Evolutionary conservation across 1,284 basidiomycete species (phyloP).

Genomic region (Mycena citricolor): DNA sequence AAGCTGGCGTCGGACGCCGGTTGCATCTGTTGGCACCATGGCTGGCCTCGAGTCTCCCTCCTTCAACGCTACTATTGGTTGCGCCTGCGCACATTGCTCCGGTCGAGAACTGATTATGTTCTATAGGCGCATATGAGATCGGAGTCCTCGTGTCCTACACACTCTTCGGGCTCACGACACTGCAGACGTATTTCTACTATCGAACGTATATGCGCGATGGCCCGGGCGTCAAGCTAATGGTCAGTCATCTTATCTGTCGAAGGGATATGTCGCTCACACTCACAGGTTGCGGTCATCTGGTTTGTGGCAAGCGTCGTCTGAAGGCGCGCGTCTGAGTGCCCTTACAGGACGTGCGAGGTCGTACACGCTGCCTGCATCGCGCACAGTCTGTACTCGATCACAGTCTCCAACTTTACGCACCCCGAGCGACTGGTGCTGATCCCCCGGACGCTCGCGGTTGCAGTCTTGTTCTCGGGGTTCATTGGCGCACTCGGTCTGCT

Average conservation of each 20-base stretch:
- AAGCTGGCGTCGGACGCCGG: too few relatives aligned
- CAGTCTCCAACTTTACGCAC: slow-evolving; percentile 1
- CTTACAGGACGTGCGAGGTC: not conserved
- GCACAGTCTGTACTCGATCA: slow-evolving; percentile 1
- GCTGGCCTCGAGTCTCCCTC: too few relatives aligned
- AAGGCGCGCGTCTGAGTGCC: not conserved
- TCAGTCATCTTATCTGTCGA: not conserved
- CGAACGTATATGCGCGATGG: not conserved
- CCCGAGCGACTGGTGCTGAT: not conserved
- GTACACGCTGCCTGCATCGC: slow-evolving; percentile 3
- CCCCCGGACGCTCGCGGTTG: not conserved
- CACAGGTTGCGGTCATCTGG: slow-evolving; percentile 6
- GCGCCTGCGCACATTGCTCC: too few relatives aligned
- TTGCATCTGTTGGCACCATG: too few relatives aligned
- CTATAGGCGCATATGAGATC: slow-evolving; percentile 3
- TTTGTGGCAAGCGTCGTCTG: too few relatives aligned
- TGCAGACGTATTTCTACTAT: slow-evolving; percentile 5
- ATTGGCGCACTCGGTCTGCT: not conserved
- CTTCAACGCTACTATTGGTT: too few relatives aligned
- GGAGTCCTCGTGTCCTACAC: not conserved
- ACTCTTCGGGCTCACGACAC: slow-evolving; percentile 1
- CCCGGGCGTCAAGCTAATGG: not conserved
- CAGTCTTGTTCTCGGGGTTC: slow-evolving; percentile 1
- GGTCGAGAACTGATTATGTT: too few relatives aligned
- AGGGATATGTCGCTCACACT: not conserved